phyloP scores from a whole-genome alignment of 805 yeast species.

The Candida sphagnicola region DNA sequence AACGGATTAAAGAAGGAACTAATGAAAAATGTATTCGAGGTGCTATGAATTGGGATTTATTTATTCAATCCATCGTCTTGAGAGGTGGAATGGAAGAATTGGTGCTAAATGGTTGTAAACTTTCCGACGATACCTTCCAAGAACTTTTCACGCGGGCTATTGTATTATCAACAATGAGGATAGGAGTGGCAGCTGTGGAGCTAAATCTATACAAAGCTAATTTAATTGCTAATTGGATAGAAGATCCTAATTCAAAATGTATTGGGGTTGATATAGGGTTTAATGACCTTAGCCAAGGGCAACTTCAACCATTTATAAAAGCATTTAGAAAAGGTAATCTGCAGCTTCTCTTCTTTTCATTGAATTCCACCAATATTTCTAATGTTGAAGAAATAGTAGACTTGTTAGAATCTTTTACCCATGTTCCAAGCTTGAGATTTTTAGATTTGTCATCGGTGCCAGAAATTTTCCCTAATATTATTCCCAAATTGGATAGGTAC shows the following conservation, averaged over 20 bases:
- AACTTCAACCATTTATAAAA: slow-evolving; percentile 43
- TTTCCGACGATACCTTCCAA: slow-evolving; percentile 38
- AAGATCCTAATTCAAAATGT: slow-evolving; percentile 40
- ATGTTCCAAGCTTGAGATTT: slow-evolving; percentile 41
- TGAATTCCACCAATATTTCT: slow-evolving; percentile 47
- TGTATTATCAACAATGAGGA: slow-evolving; percentile 39
- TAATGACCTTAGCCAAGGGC: slow-evolving; percentile 47
- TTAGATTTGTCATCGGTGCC: slow-evolving; percentile 54
- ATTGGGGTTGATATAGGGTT: slow-evolving; percentile 55
- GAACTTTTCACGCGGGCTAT: slow-evolving; percentile 41
- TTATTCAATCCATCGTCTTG: slow-evolving; percentile 35
- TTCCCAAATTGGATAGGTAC: slow-evolving; percentile 39
- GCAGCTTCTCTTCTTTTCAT: slow-evolving; percentile 47
- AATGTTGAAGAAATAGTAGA: slow-evolving; percentile 36
- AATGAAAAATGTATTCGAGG: slow-evolving; percentile 35
- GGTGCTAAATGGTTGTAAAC: slow-evolving; percentile 54
- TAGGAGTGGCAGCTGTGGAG: slow-evolving; percentile 53
- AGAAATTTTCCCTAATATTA: slow-evolving; percentile 46
- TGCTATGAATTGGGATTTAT: slow-evolving; percentile 52
- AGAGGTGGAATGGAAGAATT: slow-evolving; percentile 56
- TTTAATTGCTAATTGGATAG: slow-evolving; percentile 46
- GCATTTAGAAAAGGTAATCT: slow-evolving; percentile 31
- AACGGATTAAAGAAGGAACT: slow-evolving; percentile 45
- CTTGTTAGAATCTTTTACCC: slow-evolving; percentile 33
- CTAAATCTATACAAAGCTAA: slow-evolving; percentile 39